These are phyloP conservation scores for Fusarium verrucosum DNA, from an alignment of 2,329 filamentous ascomycete genomes.

Conservation along the genomic window DNA sequence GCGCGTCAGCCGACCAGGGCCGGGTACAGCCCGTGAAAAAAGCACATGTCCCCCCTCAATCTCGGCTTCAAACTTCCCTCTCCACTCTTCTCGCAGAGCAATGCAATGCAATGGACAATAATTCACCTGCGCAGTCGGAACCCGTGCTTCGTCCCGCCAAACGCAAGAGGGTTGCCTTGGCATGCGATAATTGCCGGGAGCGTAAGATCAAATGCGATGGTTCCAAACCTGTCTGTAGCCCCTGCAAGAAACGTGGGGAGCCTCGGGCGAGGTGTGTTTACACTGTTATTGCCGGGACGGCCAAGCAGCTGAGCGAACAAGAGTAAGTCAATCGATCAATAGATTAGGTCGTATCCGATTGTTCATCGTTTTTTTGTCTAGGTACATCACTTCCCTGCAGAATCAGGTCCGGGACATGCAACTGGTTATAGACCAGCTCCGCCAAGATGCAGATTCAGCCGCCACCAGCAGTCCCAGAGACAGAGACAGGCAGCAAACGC, in stretches of 20 bases:
- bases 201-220: conserved; percentile 15
- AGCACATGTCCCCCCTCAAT: background rate
- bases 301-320: background rate
- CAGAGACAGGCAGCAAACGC: background rate
- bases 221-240: background rate
- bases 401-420: conserved; percentile 10
- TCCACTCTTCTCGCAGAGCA: background rate
- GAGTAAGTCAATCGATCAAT: background rate
- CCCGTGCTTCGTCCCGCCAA: background rate
- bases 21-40: conserved; percentile 13
- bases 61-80: background rate
- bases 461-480: background rate
- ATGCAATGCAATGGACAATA: too few species aligned
- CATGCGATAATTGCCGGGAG: conserved; percentile 8
- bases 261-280: background rate
- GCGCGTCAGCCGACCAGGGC: background rate
- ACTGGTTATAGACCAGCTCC: background rate
- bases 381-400: background rate
- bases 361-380: background rate
- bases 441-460: background rate
- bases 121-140: background rate
- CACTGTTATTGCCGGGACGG: background rate
- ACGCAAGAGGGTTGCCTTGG: conserved; percentile 8
- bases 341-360: too few species aligned
- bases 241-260: conserved; percentile 4